Evolutionary conservation across 1,139 yeast genomes (phyloP), one percentile per base, ranked within the genome.

Genomic region (Kodamaea suecica): DNA sequence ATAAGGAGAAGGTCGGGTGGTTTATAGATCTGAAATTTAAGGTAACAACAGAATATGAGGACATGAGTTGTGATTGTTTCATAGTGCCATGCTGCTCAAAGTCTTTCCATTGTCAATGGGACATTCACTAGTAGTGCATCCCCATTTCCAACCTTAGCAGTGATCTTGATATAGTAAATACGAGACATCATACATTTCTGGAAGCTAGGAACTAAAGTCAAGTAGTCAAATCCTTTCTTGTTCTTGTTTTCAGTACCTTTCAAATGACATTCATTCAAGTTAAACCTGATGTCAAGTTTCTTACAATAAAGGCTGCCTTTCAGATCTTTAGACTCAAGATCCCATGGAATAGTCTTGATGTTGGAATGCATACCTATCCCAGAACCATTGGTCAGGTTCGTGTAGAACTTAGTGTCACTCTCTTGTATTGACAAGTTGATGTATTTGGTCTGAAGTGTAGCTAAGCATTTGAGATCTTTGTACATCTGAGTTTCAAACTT

Each of bases 171-270:
- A 36, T 72, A 70, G 48, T 78, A 77, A 30, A 74, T 50, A 43
- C 84, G 61, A 6, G 78, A 66, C 37, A 76, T 61, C 32, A 71
- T 53, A 50, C 84, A 79, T 30, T 68, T 68, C 49, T 79, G 84
- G 52, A 76, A 75, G 41, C 66, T 70, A 1, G 84, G 84, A 3
- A 76, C 68, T 40, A 79, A 54, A 0, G 81, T 54, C 35, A 59
- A 49, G 36, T 42, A 45, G 39, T 50, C 67, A 40, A 52, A 60
- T 27, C 63, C 62, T 21, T 52, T 52, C 17, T 45, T 47, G 21
- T 45, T 43, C 7, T 42, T 45, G 15, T 44, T 44, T 17, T 52
- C 57, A 5, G 49, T 37, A 4, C 55, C 55, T 42, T 63, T 63
- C 17, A 61, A 43, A 30, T 47, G 50, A 35, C 61, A 55, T 13